A percentile compares a stretch with the other conserved stretches of the same genome.
Conservation (phyloP, 129 eudicot genomes). For the Heracleum sosnowskyi region DNA sequence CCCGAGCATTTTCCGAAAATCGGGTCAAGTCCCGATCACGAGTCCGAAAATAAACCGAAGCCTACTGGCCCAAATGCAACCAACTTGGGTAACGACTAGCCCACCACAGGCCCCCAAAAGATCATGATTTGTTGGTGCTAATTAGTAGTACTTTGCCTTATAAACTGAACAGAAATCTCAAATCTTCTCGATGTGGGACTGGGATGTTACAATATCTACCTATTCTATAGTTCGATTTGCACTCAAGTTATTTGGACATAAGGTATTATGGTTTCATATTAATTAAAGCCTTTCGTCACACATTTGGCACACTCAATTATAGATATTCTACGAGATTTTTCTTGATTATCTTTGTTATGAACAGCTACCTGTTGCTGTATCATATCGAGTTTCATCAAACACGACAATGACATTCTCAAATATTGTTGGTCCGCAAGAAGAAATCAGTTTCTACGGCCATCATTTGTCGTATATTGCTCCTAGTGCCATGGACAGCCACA, state of each 20-base stretch:
- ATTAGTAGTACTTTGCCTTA: no score
- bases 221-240: slow-evolving; percentile 1
- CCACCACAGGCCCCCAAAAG: no score
- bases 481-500: slow-evolving; percentile 31
- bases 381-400: slow-evolving; percentile 6
- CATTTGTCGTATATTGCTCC: slow-evolving; percentile 37
- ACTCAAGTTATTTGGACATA: slow-evolving; percentile 17
- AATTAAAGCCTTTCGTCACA: no score
- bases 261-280: slow-evolving; percentile 13
- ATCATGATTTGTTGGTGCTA: no score
- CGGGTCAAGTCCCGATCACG: no score
- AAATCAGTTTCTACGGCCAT: slow-evolving; percentile 30
- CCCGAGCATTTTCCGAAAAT: no score
- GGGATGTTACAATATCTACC: no score
- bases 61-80: no score
- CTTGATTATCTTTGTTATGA: not conserved
- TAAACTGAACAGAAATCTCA: no score
- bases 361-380: slow-evolving; percentile 16
- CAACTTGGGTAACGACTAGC: no score
- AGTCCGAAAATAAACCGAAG: no score
- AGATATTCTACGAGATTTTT: not conserved
- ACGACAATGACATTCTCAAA: slow-evolving; percentile 36
- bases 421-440: slow-evolving; percentile 37
- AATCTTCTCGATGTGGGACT: no score
- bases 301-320: not conserved